Evolutionary conservation across 2,329 filamentous ascomycete genomes (phyloP), one percentile per base, ranked within the genome.

Genomic region (Aspergillus texensis): DNA sequence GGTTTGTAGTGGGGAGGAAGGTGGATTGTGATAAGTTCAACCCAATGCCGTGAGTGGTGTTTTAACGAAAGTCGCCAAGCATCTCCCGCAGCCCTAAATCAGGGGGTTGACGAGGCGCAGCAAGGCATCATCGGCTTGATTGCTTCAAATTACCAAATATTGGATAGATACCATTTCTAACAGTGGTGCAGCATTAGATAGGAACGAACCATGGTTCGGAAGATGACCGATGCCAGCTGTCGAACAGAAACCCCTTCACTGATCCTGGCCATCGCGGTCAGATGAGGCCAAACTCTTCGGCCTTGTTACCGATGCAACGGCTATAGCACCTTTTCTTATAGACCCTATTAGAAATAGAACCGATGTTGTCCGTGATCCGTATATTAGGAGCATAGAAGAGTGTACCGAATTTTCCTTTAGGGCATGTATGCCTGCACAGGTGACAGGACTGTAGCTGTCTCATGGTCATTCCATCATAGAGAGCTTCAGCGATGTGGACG

Each of bases 61-160:
- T 54, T 54, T 36, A n/a, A 12, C 30, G 10, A 41, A 24, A 36
- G 52, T 50, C 14, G 46, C 52, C 52, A 54, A 54, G 52, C 28
- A 54, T 21, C n/a, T 54, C 19, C 50, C 50, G 28, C 50, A 54
- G 30, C 50, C 52, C 52, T 54, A 54, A 54, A 54, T 24, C 52
- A 54, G 52, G 52, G 52, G 52, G 52, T 54, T 8, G 52, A 54
- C 12, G 52, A 54, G 52, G 52, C 52, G 52, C 52, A 54, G 52
- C 52, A 54, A 54, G 52, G 52, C 52, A 36, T 21, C 52, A 50
- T 54, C 11, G 11, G 10, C 6, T 36, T 2, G 16, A 11, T 54
- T 32, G 52, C 26, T 34, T 53, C 30, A 53, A 34, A 28, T 34
- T 53, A 30, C 32, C 52, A 54, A 21, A 12, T 24, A 34, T 26